phyloP scores from a whole-genome alignment of 257 asterid species.

The Gardenia jasminoides region DNA sequence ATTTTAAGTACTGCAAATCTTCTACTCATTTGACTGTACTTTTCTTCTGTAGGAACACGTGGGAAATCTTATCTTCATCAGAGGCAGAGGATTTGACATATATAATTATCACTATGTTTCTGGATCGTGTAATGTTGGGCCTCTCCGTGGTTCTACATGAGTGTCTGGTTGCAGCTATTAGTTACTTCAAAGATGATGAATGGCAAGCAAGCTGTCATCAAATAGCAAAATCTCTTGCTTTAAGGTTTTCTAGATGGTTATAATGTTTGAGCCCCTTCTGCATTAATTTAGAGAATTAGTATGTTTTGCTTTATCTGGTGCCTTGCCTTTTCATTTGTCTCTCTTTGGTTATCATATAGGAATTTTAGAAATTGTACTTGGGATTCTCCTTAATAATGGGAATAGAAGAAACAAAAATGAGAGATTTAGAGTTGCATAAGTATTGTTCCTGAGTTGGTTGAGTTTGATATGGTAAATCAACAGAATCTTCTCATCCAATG shows the following conservation, averaged over 20 bases:
- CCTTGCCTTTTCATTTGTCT: background rate
- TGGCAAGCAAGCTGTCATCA: conserved; percentile 62
- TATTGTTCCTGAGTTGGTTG: background rate
- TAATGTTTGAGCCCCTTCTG: background rate
- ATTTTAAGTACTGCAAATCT: background rate
- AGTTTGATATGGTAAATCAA: conserved; percentile 5
- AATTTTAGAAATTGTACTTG: background rate
- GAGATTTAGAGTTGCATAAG: background rate
- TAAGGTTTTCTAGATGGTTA: conserved; percentile 48
- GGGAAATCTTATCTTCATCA: conserved; percentile 41
- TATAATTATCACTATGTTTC: conserved; percentile 54
- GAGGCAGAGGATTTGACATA: conserved; percentile 75
- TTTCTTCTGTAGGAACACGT: conserved; percentile 42
- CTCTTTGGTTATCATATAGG: background rate
- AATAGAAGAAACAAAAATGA: background rate
- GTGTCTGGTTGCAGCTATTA: conserved; percentile 52
- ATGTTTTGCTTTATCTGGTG: background rate
- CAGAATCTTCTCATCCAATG: background rate
- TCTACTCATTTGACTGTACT: conserved; percentile 5
- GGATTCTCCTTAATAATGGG: background rate
- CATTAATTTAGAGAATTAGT: background rate
- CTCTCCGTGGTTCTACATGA: conserved; percentile 52
- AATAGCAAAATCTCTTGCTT: conserved; percentile 58
- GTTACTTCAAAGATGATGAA: conserved; percentile 61
- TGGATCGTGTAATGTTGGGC: conserved; percentile 79